Percentiles rank a stretch among this genome's conserved stretches.
These are phyloP conservation scores for Paramecium caudatum DNA, from an alignment of 73 alveolate species.

Conservation along the genomic window DNA sequence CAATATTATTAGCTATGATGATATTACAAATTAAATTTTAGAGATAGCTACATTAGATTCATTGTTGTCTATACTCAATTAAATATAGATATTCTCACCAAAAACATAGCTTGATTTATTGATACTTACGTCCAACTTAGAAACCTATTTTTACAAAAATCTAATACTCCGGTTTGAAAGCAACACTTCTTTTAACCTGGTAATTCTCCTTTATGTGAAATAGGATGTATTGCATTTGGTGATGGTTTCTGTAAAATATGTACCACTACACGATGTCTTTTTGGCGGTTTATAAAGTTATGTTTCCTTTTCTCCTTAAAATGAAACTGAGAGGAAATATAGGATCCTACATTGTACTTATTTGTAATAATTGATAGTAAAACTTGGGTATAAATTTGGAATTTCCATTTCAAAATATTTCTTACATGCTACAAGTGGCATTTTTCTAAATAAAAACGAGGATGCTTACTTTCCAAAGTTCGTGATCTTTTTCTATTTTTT, in stretches of 20 bases:
- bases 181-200: neutral
- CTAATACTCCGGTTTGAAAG: constrained; percentile 22
- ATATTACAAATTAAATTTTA: neutral
- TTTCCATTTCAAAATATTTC: constrained; percentile 44
- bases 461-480: constrained; percentile 38
- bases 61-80: neutral
- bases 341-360: constrained; percentile 1
- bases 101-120: neutral
- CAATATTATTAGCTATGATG: neutral
- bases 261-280: constrained; percentile 33
- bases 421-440: constrained; percentile 17
- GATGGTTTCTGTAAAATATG: neutral
- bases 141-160: neutral
- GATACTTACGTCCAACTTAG: neutral
- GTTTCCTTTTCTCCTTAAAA: neutral
- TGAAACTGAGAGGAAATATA: constrained; percentile 28
- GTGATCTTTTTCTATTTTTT: constrained; percentile 23
- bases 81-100: constrained; percentile 4
- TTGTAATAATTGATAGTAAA: constrained; percentile 39
- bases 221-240: neutral
- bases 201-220: neutral
- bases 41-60: neutral
- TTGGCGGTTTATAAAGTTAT: neutral
- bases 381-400: constrained; percentile 35
- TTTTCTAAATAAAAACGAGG: neutral